Conservation (phyloP, 495 filamentous ascomycete genomes). For the Neurospora sp. region DNA sequence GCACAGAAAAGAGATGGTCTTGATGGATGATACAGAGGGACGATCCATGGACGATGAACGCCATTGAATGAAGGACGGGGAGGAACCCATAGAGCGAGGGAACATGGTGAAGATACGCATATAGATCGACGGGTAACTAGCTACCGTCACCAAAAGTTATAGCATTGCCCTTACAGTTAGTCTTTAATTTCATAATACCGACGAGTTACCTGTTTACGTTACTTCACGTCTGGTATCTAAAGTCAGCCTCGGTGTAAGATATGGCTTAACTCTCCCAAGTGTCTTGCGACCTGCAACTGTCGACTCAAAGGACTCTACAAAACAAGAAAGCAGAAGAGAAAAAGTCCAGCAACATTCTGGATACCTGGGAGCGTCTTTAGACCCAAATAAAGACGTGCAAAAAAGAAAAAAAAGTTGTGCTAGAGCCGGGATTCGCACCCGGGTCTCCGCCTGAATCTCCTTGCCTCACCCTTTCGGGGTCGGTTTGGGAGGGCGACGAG, state of each 20-base stretch:
- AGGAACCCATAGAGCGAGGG: background rate
- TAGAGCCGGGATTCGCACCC: conserved; percentile 19
- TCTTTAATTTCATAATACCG: background rate
- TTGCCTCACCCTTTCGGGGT: background rate
- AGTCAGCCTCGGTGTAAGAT: background rate
- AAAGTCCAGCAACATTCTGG: background rate
- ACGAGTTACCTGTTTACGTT: background rate
- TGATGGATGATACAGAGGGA: no score
- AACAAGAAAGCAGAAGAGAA: background rate
- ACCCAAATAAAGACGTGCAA: background rate
- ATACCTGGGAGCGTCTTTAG: accelerated
- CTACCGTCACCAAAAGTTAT: background rate
- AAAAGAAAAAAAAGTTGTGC: conserved; percentile 1
- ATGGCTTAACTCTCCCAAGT: background rate
- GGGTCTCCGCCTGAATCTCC: conserved; percentile 9
- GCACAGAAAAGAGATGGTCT: background rate
- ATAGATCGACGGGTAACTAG: background rate
- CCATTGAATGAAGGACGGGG: background rate
- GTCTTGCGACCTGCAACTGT: background rate
- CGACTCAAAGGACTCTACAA: background rate
- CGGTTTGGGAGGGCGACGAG: conserved; percentile 17
- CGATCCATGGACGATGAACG: background rate
- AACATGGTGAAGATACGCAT: background rate
- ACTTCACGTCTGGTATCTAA: background rate
- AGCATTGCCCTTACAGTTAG: background rate